A percentile compares a stretch with the other conserved stretches of the same genome.
Evolutionary conservation across 306 rosid genomes (phyloP).

Genomic region (Vigna unguiculata): DNA sequence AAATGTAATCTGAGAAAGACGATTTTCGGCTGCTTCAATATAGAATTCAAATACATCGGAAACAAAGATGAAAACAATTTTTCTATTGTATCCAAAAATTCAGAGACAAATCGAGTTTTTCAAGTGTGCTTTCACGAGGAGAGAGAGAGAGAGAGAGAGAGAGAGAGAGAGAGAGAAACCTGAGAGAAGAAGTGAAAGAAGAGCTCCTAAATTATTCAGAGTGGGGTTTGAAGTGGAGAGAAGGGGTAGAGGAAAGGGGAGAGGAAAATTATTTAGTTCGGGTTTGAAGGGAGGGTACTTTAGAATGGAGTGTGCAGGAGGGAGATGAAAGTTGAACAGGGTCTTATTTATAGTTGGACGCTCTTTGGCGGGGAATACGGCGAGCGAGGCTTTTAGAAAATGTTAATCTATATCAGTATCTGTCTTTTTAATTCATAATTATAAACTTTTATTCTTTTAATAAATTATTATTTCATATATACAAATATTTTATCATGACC

Average conservation of each 20-base stretch:
- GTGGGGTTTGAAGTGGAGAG: background rate
- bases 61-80: background rate
- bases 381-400: background rate
- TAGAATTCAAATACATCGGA: background rate
- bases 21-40: background rate
- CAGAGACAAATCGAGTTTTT: slow-evolving; percentile 9
- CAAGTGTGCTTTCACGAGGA: background rate
- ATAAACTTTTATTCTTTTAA: too few species aligned
- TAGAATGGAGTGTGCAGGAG: background rate
- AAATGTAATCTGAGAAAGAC: background rate
- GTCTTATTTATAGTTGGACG: slow-evolving; percentile 24
- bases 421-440: too few species aligned
- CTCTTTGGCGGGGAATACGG: slow-evolving; percentile 24
- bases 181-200: slow-evolving; percentile 16
- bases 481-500: too few species aligned
- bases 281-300: slow-evolving; percentile 8
- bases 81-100: slow-evolving; percentile 1
- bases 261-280: slow-evolving; percentile 15
- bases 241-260: background rate
- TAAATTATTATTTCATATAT: too few species aligned
- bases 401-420: too few species aligned
- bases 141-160: background rate
- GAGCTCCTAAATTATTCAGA: slow-evolving; percentile 20
- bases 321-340: slow-evolving; percentile 20
- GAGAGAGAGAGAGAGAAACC: background rate